A percentile compares a stretch with the other conserved stretches of the same genome.
Evolutionary conservation across 176 grass and related monocot species (phyloP).

Genomic region (Pontederia crassipes): DNA sequence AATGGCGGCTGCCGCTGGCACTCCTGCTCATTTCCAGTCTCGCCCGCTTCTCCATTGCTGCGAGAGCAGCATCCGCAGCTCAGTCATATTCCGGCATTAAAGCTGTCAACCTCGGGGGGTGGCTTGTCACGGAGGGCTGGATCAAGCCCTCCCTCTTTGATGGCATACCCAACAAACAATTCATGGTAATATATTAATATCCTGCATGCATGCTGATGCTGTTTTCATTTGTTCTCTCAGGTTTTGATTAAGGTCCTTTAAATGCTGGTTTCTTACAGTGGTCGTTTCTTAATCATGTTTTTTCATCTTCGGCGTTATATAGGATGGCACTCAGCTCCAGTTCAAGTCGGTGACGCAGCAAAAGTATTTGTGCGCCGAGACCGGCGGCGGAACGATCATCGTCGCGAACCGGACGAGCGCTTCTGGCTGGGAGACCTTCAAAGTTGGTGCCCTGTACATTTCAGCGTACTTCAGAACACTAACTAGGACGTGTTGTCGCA

Average conservation of each 20-base stretch:
- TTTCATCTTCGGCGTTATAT: neutral
- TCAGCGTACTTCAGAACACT: too few species aligned
- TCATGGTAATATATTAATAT: slow-evolving; percentile 25
- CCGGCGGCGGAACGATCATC: slow-evolving; percentile 36
- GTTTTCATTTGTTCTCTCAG: too few species aligned
- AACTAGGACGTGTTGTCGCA: too few species aligned
- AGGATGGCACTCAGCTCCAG: slow-evolving; percentile 65
- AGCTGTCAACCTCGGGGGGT: slow-evolving; percentile 60
- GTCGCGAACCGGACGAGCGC: slow-evolving; percentile 38
- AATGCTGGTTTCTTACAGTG: neutral
- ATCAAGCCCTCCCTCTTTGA: slow-evolving; percentile 59
- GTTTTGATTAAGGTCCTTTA: too few species aligned
- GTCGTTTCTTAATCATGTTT: neutral
- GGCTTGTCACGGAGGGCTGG: slow-evolving; percentile 72
- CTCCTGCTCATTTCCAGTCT: neutral
- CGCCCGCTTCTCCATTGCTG: neutral
- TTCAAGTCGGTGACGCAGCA: slow-evolving; percentile 39
- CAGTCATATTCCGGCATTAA: slow-evolving; percentile 19
- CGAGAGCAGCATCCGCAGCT: neutral
- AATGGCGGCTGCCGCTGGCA: neutral
- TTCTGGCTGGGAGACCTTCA: slow-evolving; percentile 68
- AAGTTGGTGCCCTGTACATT: slow-evolving; percentile 9
- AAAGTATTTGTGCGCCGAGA: slow-evolving; percentile 42
- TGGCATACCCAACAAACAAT: slow-evolving; percentile 47
- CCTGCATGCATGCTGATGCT: too few species aligned